Conservation (phyloP, 139 green algal species). For the Coelastrella sp. region DNA sequence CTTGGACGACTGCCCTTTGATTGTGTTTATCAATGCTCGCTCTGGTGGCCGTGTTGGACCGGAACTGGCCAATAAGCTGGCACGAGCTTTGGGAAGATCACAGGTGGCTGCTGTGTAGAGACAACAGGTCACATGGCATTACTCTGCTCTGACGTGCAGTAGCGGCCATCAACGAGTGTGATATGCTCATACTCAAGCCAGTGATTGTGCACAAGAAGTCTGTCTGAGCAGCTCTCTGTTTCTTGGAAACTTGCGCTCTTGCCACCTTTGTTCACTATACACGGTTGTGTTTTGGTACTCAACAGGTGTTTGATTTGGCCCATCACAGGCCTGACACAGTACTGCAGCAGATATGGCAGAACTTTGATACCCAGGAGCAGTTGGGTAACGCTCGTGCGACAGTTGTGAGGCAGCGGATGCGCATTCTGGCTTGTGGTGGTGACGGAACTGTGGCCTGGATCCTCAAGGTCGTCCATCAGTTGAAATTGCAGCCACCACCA, state of each 20-base stretch:
- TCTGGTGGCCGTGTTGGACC: constrained; percentile 79
- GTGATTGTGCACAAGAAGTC: too few relatives aligned
- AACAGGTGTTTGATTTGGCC: constrained; percentile 86
- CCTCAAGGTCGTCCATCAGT: constrained; percentile 77
- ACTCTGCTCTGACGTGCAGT: too few relatives aligned
- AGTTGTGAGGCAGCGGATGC: constrained; percentile 65
- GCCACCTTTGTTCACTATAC: too few relatives aligned
- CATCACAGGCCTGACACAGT: constrained; percentile 76
- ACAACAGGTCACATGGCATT: too few relatives aligned
- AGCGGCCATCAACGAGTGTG: not conserved
- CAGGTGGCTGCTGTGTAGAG: constrained; percentile 62
- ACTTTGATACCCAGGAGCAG: constrained; percentile 62
- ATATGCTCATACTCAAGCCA: too few relatives aligned
- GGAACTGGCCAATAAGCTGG: constrained; percentile 72
- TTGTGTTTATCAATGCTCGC: constrained; percentile 90
- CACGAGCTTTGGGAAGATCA: constrained; percentile 67
- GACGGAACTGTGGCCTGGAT: constrained; percentile 79
- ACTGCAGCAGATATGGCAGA: constrained; percentile 76
- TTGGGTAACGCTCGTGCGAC: constrained; percentile 60
- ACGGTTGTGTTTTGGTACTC: not conserved
- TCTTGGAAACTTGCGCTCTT: too few relatives aligned
- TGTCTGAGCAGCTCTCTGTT: too few relatives aligned
- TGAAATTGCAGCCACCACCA: constrained; percentile 74
- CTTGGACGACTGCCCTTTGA: constrained; percentile 67
- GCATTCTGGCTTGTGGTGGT: constrained; percentile 85